These are phyloP conservation scores for Brassica nigra DNA, from an alignment of 345 rosid genomes.

Conservation along the genomic window DNA sequence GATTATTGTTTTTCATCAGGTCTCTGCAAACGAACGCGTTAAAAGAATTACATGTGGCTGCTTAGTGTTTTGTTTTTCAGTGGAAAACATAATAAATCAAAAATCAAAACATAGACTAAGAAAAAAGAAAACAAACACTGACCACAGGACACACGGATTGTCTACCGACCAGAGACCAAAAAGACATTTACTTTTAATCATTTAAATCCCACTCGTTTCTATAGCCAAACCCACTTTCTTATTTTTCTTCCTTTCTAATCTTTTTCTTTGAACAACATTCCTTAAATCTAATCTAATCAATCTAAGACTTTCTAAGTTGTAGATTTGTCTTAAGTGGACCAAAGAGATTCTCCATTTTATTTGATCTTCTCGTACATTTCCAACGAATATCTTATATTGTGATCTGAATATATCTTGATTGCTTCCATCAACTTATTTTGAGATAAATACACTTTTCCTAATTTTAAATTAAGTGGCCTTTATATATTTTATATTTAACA, in stretches of 20 bases:
- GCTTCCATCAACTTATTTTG: neutral
- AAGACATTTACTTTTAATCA: slow-evolving; percentile 69
- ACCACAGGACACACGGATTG: slow-evolving; percentile 80
- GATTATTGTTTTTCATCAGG: slow-evolving; percentile 34
- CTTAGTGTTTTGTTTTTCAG: slow-evolving; percentile 34
- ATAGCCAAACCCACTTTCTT: slow-evolving; percentile 51
- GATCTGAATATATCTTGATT: neutral
- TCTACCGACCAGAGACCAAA: slow-evolving; percentile 95
- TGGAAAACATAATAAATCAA: slow-evolving; percentile 8
- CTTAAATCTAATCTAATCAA: neutral
- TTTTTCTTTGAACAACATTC: neutral
- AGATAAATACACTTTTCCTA: neutral
- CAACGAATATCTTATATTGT: neutral
- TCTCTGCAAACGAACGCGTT: slow-evolving; percentile 38
- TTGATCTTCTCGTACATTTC: neutral
- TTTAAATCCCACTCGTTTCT: slow-evolving; percentile 54
- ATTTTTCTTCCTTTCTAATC: slow-evolving; percentile 12
- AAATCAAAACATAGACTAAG: slow-evolving; percentile 13
- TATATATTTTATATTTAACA: neutral
- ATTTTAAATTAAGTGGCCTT: neutral
- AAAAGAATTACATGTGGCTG: slow-evolving; percentile 42
- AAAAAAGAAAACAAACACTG: slow-evolving; percentile 61
- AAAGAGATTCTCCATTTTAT: neutral
- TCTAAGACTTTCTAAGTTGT: neutral
- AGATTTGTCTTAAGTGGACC: neutral